Percentiles rank a stretch among this genome's conserved stretches.
phyloP scores from a whole-genome alignment of 192 early-diverging fungal genomes.

The Phycomyces blakesleeanus region DNA sequence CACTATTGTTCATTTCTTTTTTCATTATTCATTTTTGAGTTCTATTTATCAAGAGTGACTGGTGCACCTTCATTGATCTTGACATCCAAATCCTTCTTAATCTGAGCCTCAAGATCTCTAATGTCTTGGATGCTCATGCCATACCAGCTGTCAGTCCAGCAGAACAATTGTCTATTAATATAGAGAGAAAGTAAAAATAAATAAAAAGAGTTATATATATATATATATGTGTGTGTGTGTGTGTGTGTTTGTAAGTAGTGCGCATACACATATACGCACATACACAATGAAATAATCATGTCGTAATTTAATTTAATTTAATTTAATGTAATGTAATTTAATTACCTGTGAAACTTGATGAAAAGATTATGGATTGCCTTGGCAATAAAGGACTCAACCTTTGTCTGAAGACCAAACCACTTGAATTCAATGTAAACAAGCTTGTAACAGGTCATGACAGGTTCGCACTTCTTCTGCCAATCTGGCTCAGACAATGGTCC shows the following conservation, averaged over 20 bases:
- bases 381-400: constrained; percentile 66
- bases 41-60: constrained; percentile 1
- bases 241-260: background rate
- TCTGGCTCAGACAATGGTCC: constrained; percentile 55
- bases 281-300: background rate
- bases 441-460: constrained; percentile 83
- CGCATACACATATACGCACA: no score
- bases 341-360: constrained; percentile 61
- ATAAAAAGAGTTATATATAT: no score
- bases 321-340: no score
- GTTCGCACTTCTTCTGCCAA: constrained; percentile 63
- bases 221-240: background rate
- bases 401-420: constrained; percentile 66
- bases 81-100: constrained; percentile 57
- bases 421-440: constrained; percentile 74
- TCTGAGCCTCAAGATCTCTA: constrained; percentile 61
- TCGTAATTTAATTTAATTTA: no score
- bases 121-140: constrained; percentile 75
- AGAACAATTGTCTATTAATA: constrained; percentile 61
- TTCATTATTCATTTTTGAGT: background rate
- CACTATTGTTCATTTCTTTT: no score
- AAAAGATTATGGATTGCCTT: constrained; percentile 54
- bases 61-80: constrained; percentile 15
- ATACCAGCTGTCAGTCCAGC: constrained; percentile 71
- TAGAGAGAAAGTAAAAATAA: no score